phyloP scores from a whole-genome alignment of 257 asterid genomes.

The Solanum megistacrolobum region DNA sequence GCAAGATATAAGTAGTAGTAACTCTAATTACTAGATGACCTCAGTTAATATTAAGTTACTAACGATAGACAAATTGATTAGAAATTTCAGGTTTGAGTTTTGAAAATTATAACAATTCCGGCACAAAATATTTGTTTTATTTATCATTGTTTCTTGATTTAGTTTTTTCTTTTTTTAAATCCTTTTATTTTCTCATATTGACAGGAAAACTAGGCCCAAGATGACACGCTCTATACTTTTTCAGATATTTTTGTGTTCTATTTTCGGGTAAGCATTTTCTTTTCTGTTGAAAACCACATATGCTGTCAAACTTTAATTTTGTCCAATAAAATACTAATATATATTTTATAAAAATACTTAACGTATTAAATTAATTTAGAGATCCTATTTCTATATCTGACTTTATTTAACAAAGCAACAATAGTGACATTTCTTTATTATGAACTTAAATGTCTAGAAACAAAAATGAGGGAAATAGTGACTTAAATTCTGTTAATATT shows the following conservation, averaged over 20 bases:
- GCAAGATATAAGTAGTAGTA: background rate
- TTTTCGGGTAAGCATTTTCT: slow-evolving; percentile 51
- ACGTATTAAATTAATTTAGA: background rate
- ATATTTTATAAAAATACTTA: background rate
- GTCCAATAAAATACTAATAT: background rate
- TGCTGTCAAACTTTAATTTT: background rate
- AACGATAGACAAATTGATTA: too few species aligned
- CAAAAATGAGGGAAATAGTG: background rate
- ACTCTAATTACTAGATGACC: background rate
- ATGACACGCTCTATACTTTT: slow-evolving; percentile 42
- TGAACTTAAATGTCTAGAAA: background rate
- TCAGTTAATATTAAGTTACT: background rate
- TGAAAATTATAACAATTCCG: background rate
- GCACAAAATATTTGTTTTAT: background rate
- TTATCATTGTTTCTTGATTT: background rate
- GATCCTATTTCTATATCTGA: background rate
- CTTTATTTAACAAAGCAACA: background rate
- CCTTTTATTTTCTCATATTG: background rate
- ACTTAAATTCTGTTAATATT: background rate
- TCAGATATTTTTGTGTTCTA: slow-evolving; percentile 66
- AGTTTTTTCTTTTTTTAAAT: background rate
- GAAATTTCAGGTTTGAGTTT: too few species aligned
- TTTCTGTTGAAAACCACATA: background rate
- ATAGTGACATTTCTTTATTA: background rate
- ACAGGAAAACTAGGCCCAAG: slow-evolving; percentile 65